Base-by-base conservation (phyloP, 148 eudicot species). In the Pouteria glomerata region DNA sequence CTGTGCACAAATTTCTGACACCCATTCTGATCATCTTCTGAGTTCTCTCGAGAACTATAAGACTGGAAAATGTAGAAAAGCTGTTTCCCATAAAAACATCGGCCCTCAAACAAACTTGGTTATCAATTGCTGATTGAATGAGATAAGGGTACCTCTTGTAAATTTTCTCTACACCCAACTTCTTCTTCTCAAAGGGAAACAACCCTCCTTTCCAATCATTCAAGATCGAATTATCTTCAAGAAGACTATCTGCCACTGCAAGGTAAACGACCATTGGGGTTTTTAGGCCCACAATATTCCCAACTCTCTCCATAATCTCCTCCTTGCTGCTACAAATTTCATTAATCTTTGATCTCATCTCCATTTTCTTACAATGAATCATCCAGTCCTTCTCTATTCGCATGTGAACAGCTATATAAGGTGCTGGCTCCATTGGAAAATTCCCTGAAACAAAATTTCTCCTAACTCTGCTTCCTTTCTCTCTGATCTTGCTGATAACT, bases 301-400 rank as follows among this genome's bases (percentile, higher is more conserved):
- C 97, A 15, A 91, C 97, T 85, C 93, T 85, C 26, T 77, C 77
- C 74, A 83, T 83, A 31, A 95, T 91, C 70, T 91, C 89, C 83
- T 87, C 93, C 77, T 90, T 91, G 63, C 96, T 86, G 70, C 97
- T 95, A 74, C 99, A 95, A 53, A 95, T 89, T 73, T 89, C 89
- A 18, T 37, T 82, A 18, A 85, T 74, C 34, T 87, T 86, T 44
- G 76, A 84, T 76, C 93, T 86, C 60, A 84, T 85, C 77, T 95
- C 97, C 50, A 79, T 45, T 30, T 95, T 95, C 79, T 86, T 91
- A 73, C 99, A 95, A 51, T 95, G 99, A 41, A 95, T 95, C 99
- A 89, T 91, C 99, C 99, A 91, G 52, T 95, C 99, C 76, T 77
- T 91, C 78, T 95, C 99, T 53, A 95, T 88, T 73, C 99, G 83